Conservation (phyloP, 73 alveolate genomes). For the Paramecium caudatum region DNA sequence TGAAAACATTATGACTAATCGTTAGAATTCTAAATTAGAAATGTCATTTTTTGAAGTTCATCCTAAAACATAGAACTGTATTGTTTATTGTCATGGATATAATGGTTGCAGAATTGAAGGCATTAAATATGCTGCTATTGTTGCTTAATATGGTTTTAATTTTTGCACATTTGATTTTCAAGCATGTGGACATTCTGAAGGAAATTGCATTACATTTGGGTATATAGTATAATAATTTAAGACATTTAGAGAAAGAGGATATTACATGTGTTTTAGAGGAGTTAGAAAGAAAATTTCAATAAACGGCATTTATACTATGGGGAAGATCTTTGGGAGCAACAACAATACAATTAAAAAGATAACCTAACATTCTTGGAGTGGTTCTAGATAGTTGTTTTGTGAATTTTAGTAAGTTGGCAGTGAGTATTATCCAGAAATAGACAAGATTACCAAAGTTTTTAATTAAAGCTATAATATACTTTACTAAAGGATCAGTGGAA, state of each 20-base stretch:
- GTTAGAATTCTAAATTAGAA: neutral
- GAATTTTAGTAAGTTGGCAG: slow-evolving; percentile 1
- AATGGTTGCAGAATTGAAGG: slow-evolving; percentile 59
- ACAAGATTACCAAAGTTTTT: slow-evolving; percentile 24
- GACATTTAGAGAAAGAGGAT: slow-evolving; percentile 32
- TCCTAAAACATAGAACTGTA: slow-evolving; percentile 24
- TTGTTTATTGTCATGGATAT: slow-evolving; percentile 55
- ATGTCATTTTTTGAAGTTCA: slow-evolving; percentile 27
- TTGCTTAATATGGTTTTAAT: neutral
- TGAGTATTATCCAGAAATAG: slow-evolving; percentile 15
- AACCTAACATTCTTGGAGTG: neutral
- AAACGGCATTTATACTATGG: slow-evolving; percentile 4
- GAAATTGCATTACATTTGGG: slow-evolving; percentile 45
- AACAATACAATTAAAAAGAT: slow-evolving; percentile 15
- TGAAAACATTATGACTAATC: slow-evolving; percentile 1
- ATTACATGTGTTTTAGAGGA: neutral
- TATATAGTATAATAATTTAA: neutral
- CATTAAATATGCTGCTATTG: slow-evolving; percentile 13
- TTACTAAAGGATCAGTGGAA: slow-evolving; percentile 34
- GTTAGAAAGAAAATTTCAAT: neutral
- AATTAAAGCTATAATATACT: slow-evolving; percentile 24
- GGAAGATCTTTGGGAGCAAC: slow-evolving; percentile 63
- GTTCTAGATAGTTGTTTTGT: slow-evolving; percentile 44
- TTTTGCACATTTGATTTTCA: slow-evolving; percentile 55
- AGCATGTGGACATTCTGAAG: slow-evolving; percentile 68